Evolutionary conservation across 208 protist species (phyloP), one percentile per base, ranked within the genome.

Genomic region (Leishmania major): DNA sequence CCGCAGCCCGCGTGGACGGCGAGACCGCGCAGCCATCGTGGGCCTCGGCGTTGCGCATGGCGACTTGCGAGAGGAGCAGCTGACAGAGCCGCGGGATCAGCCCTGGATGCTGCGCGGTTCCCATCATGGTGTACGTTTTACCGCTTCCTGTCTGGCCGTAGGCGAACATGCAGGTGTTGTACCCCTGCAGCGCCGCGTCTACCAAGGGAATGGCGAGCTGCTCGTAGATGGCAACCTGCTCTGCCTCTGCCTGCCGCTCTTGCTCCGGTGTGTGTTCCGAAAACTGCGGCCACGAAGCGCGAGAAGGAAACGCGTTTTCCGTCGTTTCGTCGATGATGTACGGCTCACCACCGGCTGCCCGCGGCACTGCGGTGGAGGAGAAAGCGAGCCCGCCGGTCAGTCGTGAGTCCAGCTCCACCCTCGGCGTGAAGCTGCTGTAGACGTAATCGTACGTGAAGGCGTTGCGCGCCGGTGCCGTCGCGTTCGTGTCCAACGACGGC

Each of bases 121-220:
- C 97, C 72, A 96, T 88, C 91, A 99, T 98, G 8, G 97, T 98
- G 90, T 98, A 97, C 25, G 96, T 98, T 82, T 99, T 99, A 37
- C 97, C 97, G 66, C 94, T 95, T 59, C 92, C 91, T 8, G 95
- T 98, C 74, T 97, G 92, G 22, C 96, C 96, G 83, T 98, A 98
- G 28, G 95, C 94, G 79, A 98, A 97, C 82, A 99, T 90, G 82
- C 94, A 96, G 0, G 87, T 85, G 87, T 98, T 96, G 81, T 91
- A 91, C 28, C 95, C 93, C 22, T 90, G 74, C 72, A 90, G 75
- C 11, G 87, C 90, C 5, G 81, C 82, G 3, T 93, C 85, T 1
- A 94, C 59, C 45, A 96, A 64, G 17, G 91, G 91, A 22, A 86
- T 59, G 19, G 78, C 93, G 28, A 94, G 78, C 22, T 84, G 67